phyloP scores from a whole-genome alignment of 352 stramenopile species.

The Globisporangium yorkense region DNA sequence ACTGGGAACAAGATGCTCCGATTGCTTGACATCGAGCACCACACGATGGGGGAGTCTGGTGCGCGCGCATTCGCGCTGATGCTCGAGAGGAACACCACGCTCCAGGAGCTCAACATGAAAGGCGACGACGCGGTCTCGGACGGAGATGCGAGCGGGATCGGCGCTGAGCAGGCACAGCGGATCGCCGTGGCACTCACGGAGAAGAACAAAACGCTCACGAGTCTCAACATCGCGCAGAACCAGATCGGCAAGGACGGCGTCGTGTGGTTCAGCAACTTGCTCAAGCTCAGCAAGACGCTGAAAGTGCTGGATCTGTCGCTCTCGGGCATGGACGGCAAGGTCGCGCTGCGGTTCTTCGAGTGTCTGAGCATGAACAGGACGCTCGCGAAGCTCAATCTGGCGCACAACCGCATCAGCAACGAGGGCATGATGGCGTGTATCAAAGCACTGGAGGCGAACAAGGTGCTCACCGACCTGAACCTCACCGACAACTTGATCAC shows the following conservation, averaged over 20 bases:
- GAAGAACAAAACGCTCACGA: constrained; percentile 42
- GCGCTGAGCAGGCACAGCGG: constrained; percentile 32
- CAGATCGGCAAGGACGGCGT: constrained; percentile 52
- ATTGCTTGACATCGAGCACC: constrained; percentile 69
- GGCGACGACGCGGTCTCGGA: constrained; percentile 51
- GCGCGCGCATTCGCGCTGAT: constrained; percentile 57
- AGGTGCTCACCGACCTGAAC: constrained; percentile 57
- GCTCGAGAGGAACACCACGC: constrained; percentile 43
- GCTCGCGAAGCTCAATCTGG: constrained; percentile 42
- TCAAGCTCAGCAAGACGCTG: constrained; percentile 48
- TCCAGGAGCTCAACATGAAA: constrained; percentile 59
- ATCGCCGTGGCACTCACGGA: constrained; percentile 39
- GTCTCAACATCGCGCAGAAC: constrained; percentile 57
- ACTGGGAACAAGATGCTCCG: constrained; percentile 49
- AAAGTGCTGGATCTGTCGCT: constrained; percentile 58
- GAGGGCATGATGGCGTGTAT: constrained; percentile 64
- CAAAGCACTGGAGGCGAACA: constrained; percentile 48
- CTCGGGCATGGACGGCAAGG: constrained; percentile 47
- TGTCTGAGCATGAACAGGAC: constrained; percentile 55
- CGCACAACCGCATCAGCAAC: constrained; percentile 67
- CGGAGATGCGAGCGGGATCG: constrained; percentile 36
- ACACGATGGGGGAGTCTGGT: constrained; percentile 53
- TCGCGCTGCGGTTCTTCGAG: constrained; percentile 56
- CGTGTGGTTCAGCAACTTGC: constrained; percentile 38
- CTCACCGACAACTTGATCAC: constrained; percentile 70